Evolutionary conservation across 2,329 filamentous ascomycete genomes (phyloP), one percentile per base, ranked within the genome.

Genomic region (Beauveria caledonica): DNA sequence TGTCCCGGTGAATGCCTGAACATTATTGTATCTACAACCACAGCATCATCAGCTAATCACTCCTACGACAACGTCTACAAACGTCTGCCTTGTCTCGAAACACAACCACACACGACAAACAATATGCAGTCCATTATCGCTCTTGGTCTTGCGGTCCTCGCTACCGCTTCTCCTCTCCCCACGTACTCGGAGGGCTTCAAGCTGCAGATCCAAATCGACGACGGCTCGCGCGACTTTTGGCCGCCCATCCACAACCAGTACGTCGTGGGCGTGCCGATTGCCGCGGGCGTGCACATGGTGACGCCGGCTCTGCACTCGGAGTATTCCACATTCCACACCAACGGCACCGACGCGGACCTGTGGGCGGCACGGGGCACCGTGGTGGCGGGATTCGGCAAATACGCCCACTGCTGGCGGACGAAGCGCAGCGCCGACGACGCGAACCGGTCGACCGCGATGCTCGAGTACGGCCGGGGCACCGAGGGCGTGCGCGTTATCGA

Each of bases 381-480:
- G 2, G 49, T 46, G 3, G n/a, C 6, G 8, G 58, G 58, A 17
- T 60, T 60, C n/a, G 58, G 58, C 8, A 15, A 6, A 2, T 29
- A 45, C 13, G 49, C 50, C 21, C 58, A 53, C 21, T 5, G 39
- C 21, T 60, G 58, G 58, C 48, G n/a, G 21, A 51, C 8, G 11
- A 42, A 36, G 49, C 49, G 40, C 27, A 48, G 23, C 42, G 27
- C 27, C 6, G 49, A 60, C 40, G 29, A 42, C 25, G 23, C 27
- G 9, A n/a, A 53, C 49, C 19, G 25, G 27, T 25, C 49, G 13
- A 21, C 23, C 23, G 33, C 58, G 15, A 25, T 42, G 3, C 29
- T 60, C 19, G 29, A 42, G 58, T 46, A 46, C 21, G 58, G 58
- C 25, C 40, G 49, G 7, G 58, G 58, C 40, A 60, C 58, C 11